Conservation (phyloP, 2,329 filamentous ascomycete species). For the Apiospora pterosperma region DNA sequence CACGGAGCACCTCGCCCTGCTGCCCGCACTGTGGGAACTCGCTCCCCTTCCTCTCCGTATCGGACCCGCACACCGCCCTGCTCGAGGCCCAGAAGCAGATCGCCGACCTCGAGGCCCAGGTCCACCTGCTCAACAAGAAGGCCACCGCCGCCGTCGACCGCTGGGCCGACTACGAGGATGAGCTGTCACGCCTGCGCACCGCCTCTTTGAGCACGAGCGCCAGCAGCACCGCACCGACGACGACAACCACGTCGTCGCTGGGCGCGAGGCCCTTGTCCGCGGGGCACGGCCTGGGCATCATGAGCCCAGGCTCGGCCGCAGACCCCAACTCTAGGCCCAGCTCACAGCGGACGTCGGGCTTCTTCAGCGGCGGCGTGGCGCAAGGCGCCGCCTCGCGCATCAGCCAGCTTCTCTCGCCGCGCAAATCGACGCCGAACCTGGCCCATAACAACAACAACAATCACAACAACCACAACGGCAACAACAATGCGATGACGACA, state of each 20-base stretch:
- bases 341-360: slow-evolving; percentile 23
- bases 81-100: slow-evolving; percentile 57
- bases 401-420: slow-evolving; percentile 25
- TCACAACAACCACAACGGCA: slow-evolving; percentile 10
- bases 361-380: slow-evolving; percentile 14
- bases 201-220: slow-evolving; percentile 18
- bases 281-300: background rate
- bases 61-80: slow-evolving; percentile 40
- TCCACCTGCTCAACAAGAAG: slow-evolving; percentile 67
- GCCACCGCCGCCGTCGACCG: slow-evolving; percentile 61
- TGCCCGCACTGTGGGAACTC: slow-evolving; percentile 50
- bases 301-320: background rate
- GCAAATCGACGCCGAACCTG: slow-evolving; percentile 19
- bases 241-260: background rate
- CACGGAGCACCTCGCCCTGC: slow-evolving; percentile 19
- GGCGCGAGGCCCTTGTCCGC: background rate
- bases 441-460: background rate
- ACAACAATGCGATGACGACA: slow-evolving; percentile 13
- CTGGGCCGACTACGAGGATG: slow-evolving; percentile 79
- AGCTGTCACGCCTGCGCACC: slow-evolving; percentile 59
- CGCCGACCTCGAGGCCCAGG: slow-evolving; percentile 67
- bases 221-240: slow-evolving; percentile 16
- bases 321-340: slow-evolving; percentile 8
- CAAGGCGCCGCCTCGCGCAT: slow-evolving; percentile 28
- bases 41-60: slow-evolving; percentile 25